Evolutionary conservation across 208 protist genomes (phyloP).

Genomic region (Acanthamoeba castellanii): DNA sequence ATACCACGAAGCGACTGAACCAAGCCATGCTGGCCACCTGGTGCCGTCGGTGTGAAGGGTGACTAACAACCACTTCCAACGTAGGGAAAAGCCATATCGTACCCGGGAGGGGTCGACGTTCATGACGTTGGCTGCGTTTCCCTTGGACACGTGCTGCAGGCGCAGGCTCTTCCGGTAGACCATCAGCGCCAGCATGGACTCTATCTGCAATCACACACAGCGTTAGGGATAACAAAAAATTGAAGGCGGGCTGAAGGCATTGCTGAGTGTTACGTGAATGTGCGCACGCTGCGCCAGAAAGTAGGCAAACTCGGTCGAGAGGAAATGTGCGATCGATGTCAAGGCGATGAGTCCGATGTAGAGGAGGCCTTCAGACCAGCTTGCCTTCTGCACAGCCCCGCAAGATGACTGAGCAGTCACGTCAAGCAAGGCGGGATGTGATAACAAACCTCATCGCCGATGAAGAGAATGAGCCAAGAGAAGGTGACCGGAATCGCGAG

Average conservation of each 20-base stretch:
- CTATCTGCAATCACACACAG: neutral
- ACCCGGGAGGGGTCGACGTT: conserved; percentile 22
- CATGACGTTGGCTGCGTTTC: neutral
- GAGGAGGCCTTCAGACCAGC: neutral
- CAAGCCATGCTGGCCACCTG: neutral
- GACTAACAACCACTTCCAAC: neutral
- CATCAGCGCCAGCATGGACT: neutral
- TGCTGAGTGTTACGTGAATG: neutral
- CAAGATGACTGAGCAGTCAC: neutral
- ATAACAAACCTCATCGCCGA: conserved; percentile 6
- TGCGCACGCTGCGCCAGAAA: neutral
- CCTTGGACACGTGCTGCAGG: neutral
- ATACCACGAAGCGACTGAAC: neutral
- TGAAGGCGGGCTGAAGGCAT: neutral
- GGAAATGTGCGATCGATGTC: neutral
- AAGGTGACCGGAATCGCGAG: neutral
- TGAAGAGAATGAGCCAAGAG: neutral
- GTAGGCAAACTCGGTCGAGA: neutral
- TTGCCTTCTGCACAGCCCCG: neutral
- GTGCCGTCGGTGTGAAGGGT: neutral
- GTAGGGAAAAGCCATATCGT: neutral
- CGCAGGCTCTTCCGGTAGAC: conserved; percentile 37
- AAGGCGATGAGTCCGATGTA: neutral
- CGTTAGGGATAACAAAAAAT: neutral
- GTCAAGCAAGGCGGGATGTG: neutral